These are phyloP conservation scores for Aspergillus puulaauensis DNA, from an alignment of 2,329 filamentous ascomycete species.

Conservation along the genomic window DNA sequence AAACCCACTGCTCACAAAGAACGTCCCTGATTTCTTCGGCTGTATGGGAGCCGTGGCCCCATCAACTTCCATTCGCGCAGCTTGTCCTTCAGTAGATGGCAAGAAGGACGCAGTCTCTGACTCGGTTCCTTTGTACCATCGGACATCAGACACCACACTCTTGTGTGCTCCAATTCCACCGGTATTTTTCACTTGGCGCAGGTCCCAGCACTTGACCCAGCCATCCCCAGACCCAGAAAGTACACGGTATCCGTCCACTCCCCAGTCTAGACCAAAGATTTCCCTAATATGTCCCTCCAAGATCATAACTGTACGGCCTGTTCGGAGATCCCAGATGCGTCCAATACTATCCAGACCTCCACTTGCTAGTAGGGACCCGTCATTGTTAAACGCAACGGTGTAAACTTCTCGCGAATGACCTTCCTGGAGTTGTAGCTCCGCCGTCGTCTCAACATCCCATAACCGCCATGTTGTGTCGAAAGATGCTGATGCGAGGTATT, in stretches of 20 bases:
- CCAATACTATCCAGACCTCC: conserved; percentile 95
- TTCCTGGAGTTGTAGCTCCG: conserved; percentile 84
- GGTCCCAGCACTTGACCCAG: conserved; percentile 97
- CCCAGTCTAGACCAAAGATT: conserved; percentile 92
- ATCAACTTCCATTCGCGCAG: conserved; percentile 53
- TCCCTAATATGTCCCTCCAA: conserved; percentile 90
- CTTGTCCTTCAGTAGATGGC: conserved; percentile 61
- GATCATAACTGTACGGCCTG: conserved; percentile 92
- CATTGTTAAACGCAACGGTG: conserved; percentile 81
- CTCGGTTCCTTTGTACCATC: conserved; percentile 90
- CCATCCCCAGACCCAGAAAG: conserved; percentile 91
- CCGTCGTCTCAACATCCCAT: conserved; percentile 86
- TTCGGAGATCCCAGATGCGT: conserved; percentile 90
- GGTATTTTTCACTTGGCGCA: conserved; percentile 79
- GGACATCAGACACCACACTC: conserved; percentile 85
- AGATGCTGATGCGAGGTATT: conserved; percentile 86
- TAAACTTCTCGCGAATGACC: conserved; percentile 95
- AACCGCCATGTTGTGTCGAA: conserved; percentile 96
- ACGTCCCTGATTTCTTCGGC: conserved; percentile 86
- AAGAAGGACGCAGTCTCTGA: conserved; percentile 62
- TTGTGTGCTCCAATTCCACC: conserved; percentile 88
- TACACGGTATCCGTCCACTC: conserved; percentile 84
- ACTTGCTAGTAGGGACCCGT: conserved; percentile 86
- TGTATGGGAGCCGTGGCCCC: conserved; percentile 41
- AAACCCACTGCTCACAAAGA: conserved; percentile 87